These are phyloP conservation scores for Ophiostoma sp. DNA, from an alignment of 2,329 filamentous ascomycete genomes.

Conservation along the genomic window DNA sequence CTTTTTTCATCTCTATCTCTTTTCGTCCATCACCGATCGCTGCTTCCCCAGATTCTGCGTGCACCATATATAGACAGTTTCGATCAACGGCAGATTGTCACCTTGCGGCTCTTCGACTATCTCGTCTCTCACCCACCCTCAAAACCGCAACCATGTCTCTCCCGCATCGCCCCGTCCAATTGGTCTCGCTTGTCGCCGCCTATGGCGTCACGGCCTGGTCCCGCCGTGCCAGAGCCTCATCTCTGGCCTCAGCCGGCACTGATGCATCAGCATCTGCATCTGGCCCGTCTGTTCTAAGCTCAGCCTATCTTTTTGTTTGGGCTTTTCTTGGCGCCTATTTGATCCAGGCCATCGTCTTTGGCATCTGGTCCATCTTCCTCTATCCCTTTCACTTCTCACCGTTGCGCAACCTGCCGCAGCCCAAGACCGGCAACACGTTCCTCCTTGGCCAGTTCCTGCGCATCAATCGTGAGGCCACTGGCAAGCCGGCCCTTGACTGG, in stretches of 20 bases:
- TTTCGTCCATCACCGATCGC: background rate
- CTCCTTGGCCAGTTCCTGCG: conserved; percentile 50
- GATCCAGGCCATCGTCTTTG: conserved; percentile 40
- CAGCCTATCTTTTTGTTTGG: conserved; percentile 36
- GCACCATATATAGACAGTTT: background rate
- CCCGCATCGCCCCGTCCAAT: background rate
- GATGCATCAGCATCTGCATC: background rate
- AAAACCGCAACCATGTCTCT: background rate
- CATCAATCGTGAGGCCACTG: conserved; percentile 44
- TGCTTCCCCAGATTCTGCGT: background rate
- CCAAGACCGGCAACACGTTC: conserved; percentile 43
- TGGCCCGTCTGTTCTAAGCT: conserved; percentile 32
- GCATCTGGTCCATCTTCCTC: conserved; percentile 46
- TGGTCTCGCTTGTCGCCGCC: conserved; percentile 21
- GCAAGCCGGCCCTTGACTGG: conserved; percentile 51
- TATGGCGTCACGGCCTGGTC: conserved; percentile 22
- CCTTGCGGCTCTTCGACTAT: background rate
- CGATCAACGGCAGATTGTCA: background rate
- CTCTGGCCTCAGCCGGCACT: background rate
- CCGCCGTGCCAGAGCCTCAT: background rate
- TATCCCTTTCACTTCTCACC: conserved; percentile 54
- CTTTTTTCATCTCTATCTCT: background rate
- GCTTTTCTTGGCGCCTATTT: conserved; percentile 42
- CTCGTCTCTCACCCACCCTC: background rate
- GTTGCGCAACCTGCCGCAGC: conserved; percentile 50